Base-by-base conservation (phyloP, 2,329 filamentous ascomycete genomes). In the Cadophora luteo-olivacea region DNA sequence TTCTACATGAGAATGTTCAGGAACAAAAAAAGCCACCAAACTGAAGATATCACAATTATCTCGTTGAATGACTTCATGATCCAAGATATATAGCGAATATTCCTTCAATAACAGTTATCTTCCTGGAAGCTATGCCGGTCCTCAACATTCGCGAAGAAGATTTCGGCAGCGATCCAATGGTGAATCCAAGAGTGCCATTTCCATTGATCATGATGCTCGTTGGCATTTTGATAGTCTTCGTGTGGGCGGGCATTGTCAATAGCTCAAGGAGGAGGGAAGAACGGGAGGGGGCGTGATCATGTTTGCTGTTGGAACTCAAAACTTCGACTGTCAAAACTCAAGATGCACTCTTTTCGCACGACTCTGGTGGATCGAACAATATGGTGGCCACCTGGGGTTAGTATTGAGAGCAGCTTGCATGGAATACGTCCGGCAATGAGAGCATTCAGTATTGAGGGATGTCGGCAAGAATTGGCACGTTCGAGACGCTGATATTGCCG, bases 151-250 rank as follows among this genome's bases (percentile, higher is more conserved):
- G 52, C 8, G 61, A 41, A 25, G 9, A 48, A 57, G 22, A 51
- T 25, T 60, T 60, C 41, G 38, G 64, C 25, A 32, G 33, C 36
- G 64, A 65, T n/a, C 64, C 64, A 16, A 65, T 65, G 64, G 64
- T 45, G 6, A 65, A 65, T 19, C 64, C 64, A 11, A 22, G 64
- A 0, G 64, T 65, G 1, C 64, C 64, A 2, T 65, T 65, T 9
- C 64, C 64, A 8, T 49, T 65, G 64, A 65, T 65, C 8, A 65
- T 65, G 64, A 22, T 65, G 41, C 29, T 65, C 2, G 64, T 55
- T 25, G 64, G 64, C n/a, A 60, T 60, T 41, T 6, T 65, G 24
- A 16, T 65, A 33, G 45, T 60, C 9, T 49, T 51, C 57, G 54
- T 38, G 2, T 48, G 52, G 52, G 52, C 52, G 16, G 52, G 52